Evolutionary conservation across 2,329 filamentous ascomycete species (phyloP), one percentile per base, ranked within the genome.

Genomic region (Hypoxylon sp.): DNA sequence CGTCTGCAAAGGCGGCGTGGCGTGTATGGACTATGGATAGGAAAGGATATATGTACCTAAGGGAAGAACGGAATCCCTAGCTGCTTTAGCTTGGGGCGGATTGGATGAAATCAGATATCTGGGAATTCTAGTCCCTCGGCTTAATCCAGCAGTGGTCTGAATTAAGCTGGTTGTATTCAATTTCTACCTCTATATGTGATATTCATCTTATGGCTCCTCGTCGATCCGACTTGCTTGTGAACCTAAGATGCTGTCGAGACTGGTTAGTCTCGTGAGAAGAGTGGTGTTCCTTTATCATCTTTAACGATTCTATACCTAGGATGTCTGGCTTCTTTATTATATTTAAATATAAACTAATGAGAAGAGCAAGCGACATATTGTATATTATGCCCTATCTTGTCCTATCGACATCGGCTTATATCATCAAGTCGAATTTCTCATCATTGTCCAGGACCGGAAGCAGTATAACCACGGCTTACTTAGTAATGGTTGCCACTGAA

Each of bases 1-100:
- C 14, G 19, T 61, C 58, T 61, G 49, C 30, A 38, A 55, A 62
- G 59, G 50, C 21, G 48, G 57, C 13, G 23, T 19, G 11, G 41
- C 17, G 14, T 19, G 41, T 52, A 52, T 25, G 57, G 59, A 25
- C 17, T 19, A 56, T 34, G 52, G 30, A 38, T 14, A 55, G 32
- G 50, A 43, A 19, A 41, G 21, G 17, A 38, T 23, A 21, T n/a
- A n/a, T n/a, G 32, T 28, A 14, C 3, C 2, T 3, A 28, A 14
- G 48, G 14, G 7, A 56, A 38, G 11, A 38, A n/a, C 32, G 36
- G 52, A 32, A 34, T 46, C 46, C 36, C 21, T 13, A 21, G 43
- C 30, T 45, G 19, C 21, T 28, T n/a, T 57, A 25, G 38, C 43
- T 32, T 34, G 34, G 53, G 43, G 48, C 14, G 53, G 52, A 21